Conservation (phyloP, 2,329 filamentous ascomycete genomes). For the Setomelanomma holmii region DNA sequence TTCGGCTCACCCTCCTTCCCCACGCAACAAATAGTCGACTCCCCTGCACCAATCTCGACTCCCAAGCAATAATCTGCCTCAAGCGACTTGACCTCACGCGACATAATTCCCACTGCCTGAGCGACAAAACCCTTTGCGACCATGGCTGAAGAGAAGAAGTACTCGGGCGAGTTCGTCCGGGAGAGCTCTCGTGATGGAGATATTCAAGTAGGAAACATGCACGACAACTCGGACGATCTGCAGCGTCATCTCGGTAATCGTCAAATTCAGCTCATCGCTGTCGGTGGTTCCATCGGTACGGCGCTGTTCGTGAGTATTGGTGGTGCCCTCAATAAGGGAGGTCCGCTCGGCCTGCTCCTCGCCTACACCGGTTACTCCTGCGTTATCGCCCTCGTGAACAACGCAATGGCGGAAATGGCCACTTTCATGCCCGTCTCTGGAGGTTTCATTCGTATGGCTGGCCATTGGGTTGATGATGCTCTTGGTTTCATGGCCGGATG, state of each 20-base stretch:
- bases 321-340: constrained; percentile 59
- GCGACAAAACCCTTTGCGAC: constrained; percentile 30
- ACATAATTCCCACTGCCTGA: constrained; percentile 23
- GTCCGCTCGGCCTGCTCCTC: constrained; percentile 63
- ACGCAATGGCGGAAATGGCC: constrained; percentile 70
- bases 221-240: constrained; percentile 47
- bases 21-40: constrained; percentile 19
- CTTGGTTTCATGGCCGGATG: constrained; percentile 64
- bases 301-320: constrained; percentile 69
- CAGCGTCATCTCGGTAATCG: constrained; percentile 50
- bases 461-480: constrained; percentile 71
- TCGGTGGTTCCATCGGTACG: constrained; percentile 51
- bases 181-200: constrained; percentile 33
- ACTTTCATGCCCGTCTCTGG: constrained; percentile 68
- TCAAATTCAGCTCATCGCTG: constrained; percentile 51
- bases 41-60: constrained; percentile 11
- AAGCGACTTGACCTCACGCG: constrained; percentile 21
- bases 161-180: constrained; percentile 39
- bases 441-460: constrained; percentile 69
- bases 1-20: constrained; percentile 22
- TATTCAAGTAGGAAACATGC: constrained; percentile 36
- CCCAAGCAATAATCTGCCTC: constrained; percentile 21
- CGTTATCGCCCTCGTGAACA: constrained; percentile 68
- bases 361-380: constrained; percentile 64
- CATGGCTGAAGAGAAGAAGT: constrained; percentile 43